Evolutionary conservation across 306 rosid genomes (phyloP).

Genomic region (Inga oerstediana): DNA sequence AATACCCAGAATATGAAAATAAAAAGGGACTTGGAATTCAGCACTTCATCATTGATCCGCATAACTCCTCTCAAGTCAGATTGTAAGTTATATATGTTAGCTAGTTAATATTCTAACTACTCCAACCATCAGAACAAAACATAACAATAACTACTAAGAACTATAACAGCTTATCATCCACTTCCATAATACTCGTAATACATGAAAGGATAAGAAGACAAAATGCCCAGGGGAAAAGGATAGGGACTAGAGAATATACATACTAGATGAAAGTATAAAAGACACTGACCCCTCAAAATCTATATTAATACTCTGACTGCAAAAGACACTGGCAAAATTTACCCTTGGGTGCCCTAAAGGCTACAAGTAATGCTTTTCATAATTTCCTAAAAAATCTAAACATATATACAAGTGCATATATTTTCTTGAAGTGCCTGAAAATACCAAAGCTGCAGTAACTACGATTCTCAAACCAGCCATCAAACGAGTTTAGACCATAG

Average conservation of each 20-base stretch:
- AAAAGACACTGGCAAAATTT: too few relatives aligned
- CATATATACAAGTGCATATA: too few relatives aligned
- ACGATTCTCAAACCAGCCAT: too few relatives aligned
- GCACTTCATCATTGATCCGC: background rate
- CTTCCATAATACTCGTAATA: background rate
- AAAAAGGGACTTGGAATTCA: background rate
- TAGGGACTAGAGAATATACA: background rate
- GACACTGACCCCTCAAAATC: background rate
- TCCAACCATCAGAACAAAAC: background rate
- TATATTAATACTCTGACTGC: too few relatives aligned
- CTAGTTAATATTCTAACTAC: background rate
- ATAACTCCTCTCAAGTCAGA: background rate
- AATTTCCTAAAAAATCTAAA: too few relatives aligned
- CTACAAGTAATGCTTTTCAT: too few relatives aligned
- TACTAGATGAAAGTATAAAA: background rate
- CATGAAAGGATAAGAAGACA: background rate
- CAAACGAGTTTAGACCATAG: too few relatives aligned
- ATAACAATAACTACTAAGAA: background rate
- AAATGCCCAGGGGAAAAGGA: background rate
- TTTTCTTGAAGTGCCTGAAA: too few relatives aligned
- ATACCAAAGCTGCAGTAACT: too few relatives aligned
- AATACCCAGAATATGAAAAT: background rate
- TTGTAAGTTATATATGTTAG: background rate
- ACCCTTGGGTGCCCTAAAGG: too few relatives aligned
- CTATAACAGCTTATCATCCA: too few relatives aligned